phyloP scores from a whole-genome alignment of 768 basidiomycete genomes.

The Phallus indusiatus region DNA sequence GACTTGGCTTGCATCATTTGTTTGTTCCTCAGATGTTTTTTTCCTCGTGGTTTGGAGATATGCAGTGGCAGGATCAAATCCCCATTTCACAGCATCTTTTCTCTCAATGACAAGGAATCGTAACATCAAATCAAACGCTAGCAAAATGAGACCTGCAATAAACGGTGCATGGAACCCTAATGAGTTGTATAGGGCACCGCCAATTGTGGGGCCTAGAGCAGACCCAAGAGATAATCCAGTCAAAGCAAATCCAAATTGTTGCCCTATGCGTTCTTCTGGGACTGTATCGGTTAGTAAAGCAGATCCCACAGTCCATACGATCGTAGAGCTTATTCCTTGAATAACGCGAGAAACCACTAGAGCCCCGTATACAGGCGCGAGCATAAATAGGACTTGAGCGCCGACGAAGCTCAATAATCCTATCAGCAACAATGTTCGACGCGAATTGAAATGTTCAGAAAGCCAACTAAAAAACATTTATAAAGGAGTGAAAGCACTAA shows the following conservation, averaged over 20 bases:
- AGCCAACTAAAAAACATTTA: conserved; percentile 14
- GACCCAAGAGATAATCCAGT: conserved; percentile 48
- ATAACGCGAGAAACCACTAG: conserved; percentile 52
- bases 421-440: conserved; percentile 39
- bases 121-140: conserved; percentile 42
- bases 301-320: conserved; percentile 55
- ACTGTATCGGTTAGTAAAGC: conserved; percentile 51
- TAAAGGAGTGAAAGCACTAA: background rate
- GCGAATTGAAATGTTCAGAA: conserved; percentile 39
- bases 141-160: conserved; percentile 33
- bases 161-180: conserved; percentile 58
- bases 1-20: too few relatives aligned
- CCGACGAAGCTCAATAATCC: conserved; percentile 42
- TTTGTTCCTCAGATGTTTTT: too few relatives aligned
- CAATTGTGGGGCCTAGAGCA: conserved; percentile 41
- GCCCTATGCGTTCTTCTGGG: conserved; percentile 37
- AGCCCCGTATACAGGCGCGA: conserved; percentile 43
- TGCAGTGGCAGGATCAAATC: conserved; percentile 29
- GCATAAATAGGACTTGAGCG: conserved; percentile 54
- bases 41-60: background rate
- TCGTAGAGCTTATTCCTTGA: conserved; percentile 51
- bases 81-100: conserved; percentile 40
- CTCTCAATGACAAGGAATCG: conserved; percentile 51
- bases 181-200: conserved; percentile 41
- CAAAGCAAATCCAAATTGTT: conserved; percentile 55